Evolutionary conservation across 1,139 yeast species (phyloP), one percentile per base, ranked within the genome.

Genomic region (Sugiyamaella grinbergsii): DNA sequence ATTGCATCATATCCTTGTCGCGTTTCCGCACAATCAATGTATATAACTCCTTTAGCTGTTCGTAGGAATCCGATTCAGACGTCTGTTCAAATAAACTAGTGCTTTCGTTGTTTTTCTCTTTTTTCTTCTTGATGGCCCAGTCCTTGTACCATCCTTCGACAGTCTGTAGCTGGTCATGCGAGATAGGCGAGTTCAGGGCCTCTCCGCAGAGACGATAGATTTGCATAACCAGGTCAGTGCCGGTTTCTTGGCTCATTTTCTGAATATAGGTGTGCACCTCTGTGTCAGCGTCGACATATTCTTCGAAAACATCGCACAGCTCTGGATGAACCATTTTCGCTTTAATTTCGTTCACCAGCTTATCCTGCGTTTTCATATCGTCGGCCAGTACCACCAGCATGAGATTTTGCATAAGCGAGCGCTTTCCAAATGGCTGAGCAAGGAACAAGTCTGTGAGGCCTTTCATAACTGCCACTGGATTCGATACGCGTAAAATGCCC

Each of bases 381-480:
- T 91, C 98, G 42, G 83, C 80, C 34, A 91, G 70, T 33, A 88
- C 75, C 64, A 86, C 82, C 15, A 85, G 78, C 62, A 91, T 85
- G 51, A 89, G 77, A 57, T 82, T 78, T 53, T 83, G 89, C 46
- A 93, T 71, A 24, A 91, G 69, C 1, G 95, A 81, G 54, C 79
- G 79, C 38, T 81, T 78, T 8, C 87, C 88, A 54, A 83, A 81
- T 29, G 95, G 83, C 60, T 85, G 89, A 18, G 90, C 86, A 68
- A 91, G 78, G 55, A 91, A 80, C 52, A 91, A 66, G 62, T 89
- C 96, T 28, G 90, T 76, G 61, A 90, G 53, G 22, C 85, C 81
- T 52, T 90, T 85, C 71, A 88, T 80, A 34, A 91, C 82, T 46
- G 85, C 80, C 69, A 89, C 81, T 2, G 98, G 98, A 63, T 91